Evolutionary conservation across 768 basidiomycete species (phyloP).

Genomic region (Amanita fuliginea): DNA sequence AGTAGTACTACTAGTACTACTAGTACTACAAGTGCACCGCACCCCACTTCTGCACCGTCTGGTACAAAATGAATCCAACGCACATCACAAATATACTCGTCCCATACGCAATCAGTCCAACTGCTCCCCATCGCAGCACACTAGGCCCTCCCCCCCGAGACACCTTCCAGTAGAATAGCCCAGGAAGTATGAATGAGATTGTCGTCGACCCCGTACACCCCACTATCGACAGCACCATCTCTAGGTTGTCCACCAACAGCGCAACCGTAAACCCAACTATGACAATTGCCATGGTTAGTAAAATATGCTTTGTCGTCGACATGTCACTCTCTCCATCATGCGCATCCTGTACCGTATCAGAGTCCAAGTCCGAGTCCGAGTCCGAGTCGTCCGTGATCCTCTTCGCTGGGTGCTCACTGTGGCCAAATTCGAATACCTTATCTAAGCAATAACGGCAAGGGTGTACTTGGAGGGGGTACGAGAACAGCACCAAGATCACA

Average conservation of each 20-base stretch:
- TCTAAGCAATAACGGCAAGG: slow-evolving; percentile 89
- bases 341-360: slow-evolving; percentile 38
- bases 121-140: slow-evolving; percentile 41
- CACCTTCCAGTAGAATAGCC: slow-evolving; percentile 86
- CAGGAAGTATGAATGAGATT: slow-evolving; percentile 93
- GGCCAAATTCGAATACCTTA: slow-evolving; percentile 62
- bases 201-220: slow-evolving; percentile 96
- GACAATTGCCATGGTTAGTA: slow-evolving; percentile 62
- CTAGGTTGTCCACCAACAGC: slow-evolving; percentile 68
- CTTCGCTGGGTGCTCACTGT: slow-evolving; percentile 18
- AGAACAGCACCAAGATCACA: slow-evolving; percentile 80
- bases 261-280: slow-evolving; percentile 59
- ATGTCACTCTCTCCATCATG: slow-evolving; percentile 50
- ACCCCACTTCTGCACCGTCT: slow-evolving; percentile 29
- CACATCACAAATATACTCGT: slow-evolving; percentile 76
- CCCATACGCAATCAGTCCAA: slow-evolving; percentile 70
- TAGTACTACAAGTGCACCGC: slow-evolving; percentile 9
- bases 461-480: slow-evolving; percentile 90
- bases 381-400: slow-evolving; percentile 22
- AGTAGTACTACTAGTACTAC: too few relatives aligned
- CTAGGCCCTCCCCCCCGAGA: slow-evolving; percentile 51
- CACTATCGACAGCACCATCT: slow-evolving; percentile 88
- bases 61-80: slow-evolving; percentile 71
- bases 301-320: slow-evolving; percentile 51
- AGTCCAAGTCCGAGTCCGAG: slow-evolving; percentile 26